A percentile compares a stretch with the other conserved stretches of the same genome.
Evolutionary conservation across 345 rosid species (phyloP).

Genomic region (Luvunga scandens): DNA sequence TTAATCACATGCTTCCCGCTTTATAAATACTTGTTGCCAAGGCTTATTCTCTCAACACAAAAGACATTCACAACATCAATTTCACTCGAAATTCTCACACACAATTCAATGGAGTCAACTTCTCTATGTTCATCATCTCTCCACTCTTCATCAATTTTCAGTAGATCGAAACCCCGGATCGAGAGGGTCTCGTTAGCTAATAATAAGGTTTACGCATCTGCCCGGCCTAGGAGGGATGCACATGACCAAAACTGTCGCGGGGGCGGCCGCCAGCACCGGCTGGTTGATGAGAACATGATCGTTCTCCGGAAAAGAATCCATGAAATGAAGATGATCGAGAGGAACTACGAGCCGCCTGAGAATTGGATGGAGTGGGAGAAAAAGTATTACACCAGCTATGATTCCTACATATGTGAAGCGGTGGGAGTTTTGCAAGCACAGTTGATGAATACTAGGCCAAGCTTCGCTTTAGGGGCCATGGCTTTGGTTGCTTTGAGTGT

Average conservation of each 20-base stretch:
- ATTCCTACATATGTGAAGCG: slow-evolving; percentile 45
- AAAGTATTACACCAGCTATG: slow-evolving; percentile 42
- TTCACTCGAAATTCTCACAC: background rate
- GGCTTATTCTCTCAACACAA: background rate
- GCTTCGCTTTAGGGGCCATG: slow-evolving; percentile 44
- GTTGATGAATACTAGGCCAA: slow-evolving; percentile 63
- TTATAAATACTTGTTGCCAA: background rate
- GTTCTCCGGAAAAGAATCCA: slow-evolving; percentile 55
- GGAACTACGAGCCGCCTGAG: slow-evolving; percentile 60
- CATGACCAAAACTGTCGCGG: background rate
- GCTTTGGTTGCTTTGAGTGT: slow-evolving; percentile 45
- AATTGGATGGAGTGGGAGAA: slow-evolving; percentile 82
- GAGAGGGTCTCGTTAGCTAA: background rate
- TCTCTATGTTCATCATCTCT: background rate
- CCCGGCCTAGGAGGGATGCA: background rate
- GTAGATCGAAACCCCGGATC: background rate
- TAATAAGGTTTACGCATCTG: background rate
- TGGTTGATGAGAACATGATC: slow-evolving; percentile 63
- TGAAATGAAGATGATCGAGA: slow-evolving; percentile 62
- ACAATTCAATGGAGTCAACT: background rate
- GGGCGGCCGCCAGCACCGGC: background rate
- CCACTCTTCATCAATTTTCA: background rate
- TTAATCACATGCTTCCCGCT: background rate
- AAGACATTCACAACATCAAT: background rate
- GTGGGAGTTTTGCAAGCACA: slow-evolving; percentile 47